Evolutionary conservation across 768 basidiomycete species (phyloP), one percentile per base, ranked within the genome.

Genomic region (Russula virescens): DNA sequence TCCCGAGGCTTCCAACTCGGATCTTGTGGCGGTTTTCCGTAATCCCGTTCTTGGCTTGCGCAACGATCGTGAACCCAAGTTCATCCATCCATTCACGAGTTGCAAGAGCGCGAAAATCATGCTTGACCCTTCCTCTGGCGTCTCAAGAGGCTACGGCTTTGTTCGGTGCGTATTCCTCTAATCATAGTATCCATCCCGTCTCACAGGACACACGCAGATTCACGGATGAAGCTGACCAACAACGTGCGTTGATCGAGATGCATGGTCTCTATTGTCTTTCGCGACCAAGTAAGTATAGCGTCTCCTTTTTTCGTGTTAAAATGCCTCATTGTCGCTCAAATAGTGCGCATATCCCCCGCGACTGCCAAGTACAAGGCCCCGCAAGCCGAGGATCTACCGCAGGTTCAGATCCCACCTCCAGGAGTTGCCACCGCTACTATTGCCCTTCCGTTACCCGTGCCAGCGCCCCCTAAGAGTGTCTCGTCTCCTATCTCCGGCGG

Each of bases 81-180:
- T 92, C 67, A 92, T 95, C 58, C 82, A 86, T 9, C 91, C 92
- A 2, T 97, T 96, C 76, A 75, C 84, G 42, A 94, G 91, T 72
- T 94, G 93, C 76, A 94, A 93, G 78, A 94, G 92, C 73, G 94
- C 94, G 34, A 94, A 94, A 78, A 96, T 93, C 67, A 94, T 94
- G 92, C 77, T 93, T 52, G 92, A 94, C 73, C 92, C 94, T 2
- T 83, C 88, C 23, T 93, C 92, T 5, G 93, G 93, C 19, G 84
- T 93, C 23, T 92, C 90, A 31, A 81, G 91, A 64, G 94, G 94
- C 4, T 96, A 95, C 73, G 94, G 94, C 31, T 96, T 96, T 71
- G 94, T 97, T 43, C 82, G 94, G 89, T 87, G 63, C 56, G 82
- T 74, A 23, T 52, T 18, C 46, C 23, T 21, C 53, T 42, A n/a